Base-by-base conservation (phyloP, 495 filamentous ascomycete species). In the Penicillium paxilli region DNA sequence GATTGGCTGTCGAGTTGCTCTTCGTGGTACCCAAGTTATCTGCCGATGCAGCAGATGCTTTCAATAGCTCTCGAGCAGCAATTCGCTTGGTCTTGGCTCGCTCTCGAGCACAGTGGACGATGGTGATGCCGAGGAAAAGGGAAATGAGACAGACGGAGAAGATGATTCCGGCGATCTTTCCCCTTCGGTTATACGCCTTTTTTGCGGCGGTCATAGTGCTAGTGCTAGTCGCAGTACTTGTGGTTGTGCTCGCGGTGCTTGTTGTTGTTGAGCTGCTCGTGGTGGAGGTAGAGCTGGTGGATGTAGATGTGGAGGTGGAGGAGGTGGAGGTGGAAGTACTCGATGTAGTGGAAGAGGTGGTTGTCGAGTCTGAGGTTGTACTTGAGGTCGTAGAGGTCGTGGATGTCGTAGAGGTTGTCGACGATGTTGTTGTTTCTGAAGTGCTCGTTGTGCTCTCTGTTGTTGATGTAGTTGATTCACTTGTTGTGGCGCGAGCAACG, bases 91-190 rank as follows among this genome's bases (percentile, higher is more conserved):
- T 37, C 45, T 55, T 55, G 14, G 50, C 48, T 24, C 42, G 41
- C 5, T 59, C 60, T 3, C 24, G 42, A 1, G 16, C 42, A 37
- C 55, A 63, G 45, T 59, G 52, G 22, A 59, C 11, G 10, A 48
- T 51, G 26, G 22, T 46, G 23, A 59, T 38, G 1, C 55, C 60
- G n/a, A 51, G 16, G 26, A 63, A 63, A n/a, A 63, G 21, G 24
- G 52, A 50, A 23, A 58, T 30, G 1, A 63, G 42, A 23, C 42
- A 42, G n/a, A 32, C 26, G 14, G 38, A 50, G 19, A 54, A 52
- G 40, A 59, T 32, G 21, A 56, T 54, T 2, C 55, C 60, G 10
- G 52, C 56, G 16, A 63, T 54, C 14, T 55, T 46, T 20, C 60
- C 60, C 19, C 26, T 48, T 20, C 33, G 60, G 41, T 63, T 59